Base-by-base conservation (phyloP, 495 filamentous ascomycete genomes). In the Pseudotulostoma volvatum region DNA sequence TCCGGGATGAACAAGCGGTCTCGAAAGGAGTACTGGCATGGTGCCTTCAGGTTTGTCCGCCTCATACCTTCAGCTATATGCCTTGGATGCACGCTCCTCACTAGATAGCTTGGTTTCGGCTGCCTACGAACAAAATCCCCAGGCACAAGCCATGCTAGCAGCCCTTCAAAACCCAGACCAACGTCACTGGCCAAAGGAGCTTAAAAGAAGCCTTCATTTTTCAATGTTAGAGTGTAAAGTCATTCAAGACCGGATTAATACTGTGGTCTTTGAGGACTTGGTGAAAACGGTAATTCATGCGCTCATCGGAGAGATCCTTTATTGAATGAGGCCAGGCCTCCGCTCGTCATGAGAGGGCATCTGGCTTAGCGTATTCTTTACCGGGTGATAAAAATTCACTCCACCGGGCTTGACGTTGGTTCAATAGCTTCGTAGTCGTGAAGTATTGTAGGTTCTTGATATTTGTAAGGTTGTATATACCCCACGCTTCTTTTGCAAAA, bases 391-490 rank as follows among this genome's bases (percentile, higher is more conserved):
- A 37, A 18, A 44, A 46, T 28, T 59, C 45, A 2, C 38, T 15
- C 45, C 32, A 59, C 9, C 36, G 32, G 11, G n/a, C n/a, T n/a
- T n/a, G n/a, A n/a, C n/a, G n/a, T n/a, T n/a, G n/a, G n/a, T n/a
- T n/a, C n/a, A n/a, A n/a, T n/a, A n/a, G n/a, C n/a, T n/a, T 51
- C 1, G 39, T 50, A 3, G 41, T 42, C 31, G 48, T 50, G 25
- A 55, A 52, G 19, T 54, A 48, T 23, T 50, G n/a, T n/a, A 56
- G 41, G 18, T 54, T 51, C 23, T 28, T 28, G 23, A 5, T 5
- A 28, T 28, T n/a, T n/a, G n/a, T n/a, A n/a, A n/a, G n/a, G n/a
- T n/a, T n/a, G n/a, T n/a, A n/a, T n/a, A n/a, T n/a, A n/a, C n/a
- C n/a, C n/a, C n/a, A n/a, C n/a, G n/a, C n/a, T n/a, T n/a, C n/a